Conservation (phyloP, 805 yeast genomes). For the Cyberlindnera suaveolens region DNA sequence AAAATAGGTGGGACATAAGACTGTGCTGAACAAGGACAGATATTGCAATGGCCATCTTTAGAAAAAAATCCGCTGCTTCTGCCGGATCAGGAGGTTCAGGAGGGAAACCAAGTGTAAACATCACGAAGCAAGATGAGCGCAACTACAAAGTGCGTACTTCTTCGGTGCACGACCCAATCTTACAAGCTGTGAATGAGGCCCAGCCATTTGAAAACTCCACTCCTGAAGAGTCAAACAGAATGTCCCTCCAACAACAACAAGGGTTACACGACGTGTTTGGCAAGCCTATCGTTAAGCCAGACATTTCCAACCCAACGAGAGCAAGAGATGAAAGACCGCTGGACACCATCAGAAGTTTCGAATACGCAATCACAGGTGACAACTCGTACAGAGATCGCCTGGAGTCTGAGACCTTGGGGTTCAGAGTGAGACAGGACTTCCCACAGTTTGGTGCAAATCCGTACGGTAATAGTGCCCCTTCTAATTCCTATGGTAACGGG, state of each 20-base stretch:
- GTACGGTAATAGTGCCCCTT: conserved; percentile 24
- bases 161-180: conserved; percentile 81
- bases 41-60: conserved; percentile 38
- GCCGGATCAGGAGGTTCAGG: conserved; percentile 25
- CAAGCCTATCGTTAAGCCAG: conserved; percentile 67
- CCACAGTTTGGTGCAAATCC: conserved; percentile 41
- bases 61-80: conserved; percentile 29
- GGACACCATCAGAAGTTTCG: conserved; percentile 92
- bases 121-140: conserved; percentile 45
- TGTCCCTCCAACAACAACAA: conserved; percentile 30
- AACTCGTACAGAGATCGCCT: conserved; percentile 68
- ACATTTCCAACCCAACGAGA: conserved; percentile 89
- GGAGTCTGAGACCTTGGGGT: conserved; percentile 75
- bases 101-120: conserved; percentile 26
- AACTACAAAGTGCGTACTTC: conserved; percentile 60
- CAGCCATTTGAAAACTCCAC: conserved; percentile 81
- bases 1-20: no score
- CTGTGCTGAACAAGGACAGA: not conserved
- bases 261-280: conserved; percentile 83
- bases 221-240: not conserved
- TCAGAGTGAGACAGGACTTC: conserved; percentile 78
- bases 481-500: conserved; percentile 11
- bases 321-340: conserved; percentile 92
- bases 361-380: conserved; percentile 92
- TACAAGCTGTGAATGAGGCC: conserved; percentile 88